Evolutionary conservation across 257 asterid species (phyloP), one percentile per base, ranked within the genome.

Genomic region (Penstemon barbatus): DNA sequence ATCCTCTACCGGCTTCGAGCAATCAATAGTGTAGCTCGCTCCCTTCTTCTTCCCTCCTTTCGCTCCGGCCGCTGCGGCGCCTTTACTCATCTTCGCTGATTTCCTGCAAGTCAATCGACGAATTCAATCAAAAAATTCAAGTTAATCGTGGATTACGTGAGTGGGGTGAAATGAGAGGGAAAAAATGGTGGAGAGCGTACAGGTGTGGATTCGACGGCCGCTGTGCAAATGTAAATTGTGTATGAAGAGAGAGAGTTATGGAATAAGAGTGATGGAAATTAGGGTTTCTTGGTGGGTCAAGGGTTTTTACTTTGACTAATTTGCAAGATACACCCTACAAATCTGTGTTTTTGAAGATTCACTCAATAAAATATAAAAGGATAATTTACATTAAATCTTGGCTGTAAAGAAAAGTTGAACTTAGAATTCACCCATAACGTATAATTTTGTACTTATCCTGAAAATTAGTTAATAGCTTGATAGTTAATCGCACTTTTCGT

Each of bases 11-110:
- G 92, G 92, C 84, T 84, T 84, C 72, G 82, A 39, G 61, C 89
- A 84, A 61, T 84, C 89, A 68, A 84, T 79, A 41, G 77, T 80
- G 77, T 79, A 81, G 70, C 71, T 83, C 59, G 60, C 79, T 3
- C 81, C 89, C 84, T 83, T 84, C 88, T 86, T 86, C 83, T 84
- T 86, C 79, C 92, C 92, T 8, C 88, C 88, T 53, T 86, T 86
- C 0, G 71, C 83, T n/a, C 75, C 77, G 63, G 77, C 84, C 62
- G 77, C 83, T 48, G 80, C 79, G 60, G 76, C 77, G 39, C 79
- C 86, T 73, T 82, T 83, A 63, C 89, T 86, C 92, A 86, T 84
- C 78, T 84, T 82, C 40, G 74, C 74, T 59, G 68, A 37, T 71
- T 71, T 72, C 70, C 80, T 75, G 83, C 78, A 71, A 57, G 10